Percentiles rank a stretch among this genome's conserved stretches.
Evolutionary conservation across 2,329 filamentous ascomycete species (phyloP).

Genomic region (Aspergillus neotritici): DNA sequence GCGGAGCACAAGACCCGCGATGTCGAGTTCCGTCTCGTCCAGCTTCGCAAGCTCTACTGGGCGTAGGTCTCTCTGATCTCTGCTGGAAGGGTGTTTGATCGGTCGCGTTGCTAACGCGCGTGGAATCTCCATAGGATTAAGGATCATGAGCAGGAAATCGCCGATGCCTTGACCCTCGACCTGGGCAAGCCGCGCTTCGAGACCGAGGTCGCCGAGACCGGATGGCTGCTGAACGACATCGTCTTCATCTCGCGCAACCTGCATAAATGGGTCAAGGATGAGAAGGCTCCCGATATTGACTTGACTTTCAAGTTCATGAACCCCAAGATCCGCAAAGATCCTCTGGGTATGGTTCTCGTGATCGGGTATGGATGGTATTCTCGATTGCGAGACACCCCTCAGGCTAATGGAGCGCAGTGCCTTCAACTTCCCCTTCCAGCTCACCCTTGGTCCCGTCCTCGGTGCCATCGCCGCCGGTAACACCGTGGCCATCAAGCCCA

Average conservation of each 20-base stretch:
- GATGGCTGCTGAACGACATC: constrained; percentile 76
- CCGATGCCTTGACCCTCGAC: constrained; percentile 71
- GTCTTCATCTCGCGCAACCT: constrained; percentile 72
- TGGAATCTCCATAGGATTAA: constrained; percentile 47
- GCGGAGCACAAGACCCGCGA: constrained; percentile 74
- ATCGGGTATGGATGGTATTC: constrained; percentile 57
- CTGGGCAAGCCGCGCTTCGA: constrained; percentile 74
- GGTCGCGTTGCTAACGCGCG: constrained; percentile 8
- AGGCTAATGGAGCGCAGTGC: constrained; percentile 45
- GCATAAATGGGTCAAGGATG: constrained; percentile 76
- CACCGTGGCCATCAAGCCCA: constrained; percentile 84
- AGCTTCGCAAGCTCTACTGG: constrained; percentile 95
- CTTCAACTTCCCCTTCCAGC: constrained; percentile 88
- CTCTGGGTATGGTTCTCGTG: constrained; percentile 73
- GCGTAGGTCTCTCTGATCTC: constrained; percentile 43
- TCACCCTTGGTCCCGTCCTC: constrained; percentile 71
- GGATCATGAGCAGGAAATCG: constrained; percentile 67
- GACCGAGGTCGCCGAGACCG: constrained; percentile 65
- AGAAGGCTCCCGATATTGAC: constrained; percentile 64
- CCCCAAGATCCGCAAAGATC: constrained; percentile 78
- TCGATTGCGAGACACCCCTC: not conserved
- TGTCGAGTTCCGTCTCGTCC: constrained; percentile 71
- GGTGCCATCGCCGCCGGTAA: constrained; percentile 92
- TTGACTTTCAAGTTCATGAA: constrained; percentile 63
- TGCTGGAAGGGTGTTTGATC: not conserved